phyloP scores from a whole-genome alignment of 2,329 filamentous ascomycete genomes.

The Pyrenophora seminiperda region DNA sequence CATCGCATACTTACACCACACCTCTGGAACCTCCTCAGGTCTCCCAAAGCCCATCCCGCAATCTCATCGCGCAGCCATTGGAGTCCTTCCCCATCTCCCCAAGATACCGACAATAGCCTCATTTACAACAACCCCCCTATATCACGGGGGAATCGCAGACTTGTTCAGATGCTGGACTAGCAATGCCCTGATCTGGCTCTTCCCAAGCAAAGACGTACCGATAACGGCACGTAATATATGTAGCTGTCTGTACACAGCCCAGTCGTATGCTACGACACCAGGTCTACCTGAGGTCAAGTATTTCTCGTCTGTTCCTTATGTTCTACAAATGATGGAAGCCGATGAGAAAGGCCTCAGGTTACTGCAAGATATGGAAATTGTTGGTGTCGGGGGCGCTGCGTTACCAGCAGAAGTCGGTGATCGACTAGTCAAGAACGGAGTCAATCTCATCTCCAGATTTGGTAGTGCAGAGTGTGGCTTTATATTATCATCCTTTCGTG shows the following conservation, averaged over 20 bases:
- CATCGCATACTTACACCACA: slow-evolving; percentile 65
- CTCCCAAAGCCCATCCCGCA: slow-evolving; percentile 68
- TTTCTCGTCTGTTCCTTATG: slow-evolving; percentile 75
- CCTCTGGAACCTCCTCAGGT: slow-evolving; percentile 68
- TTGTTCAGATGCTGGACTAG: slow-evolving; percentile 67
- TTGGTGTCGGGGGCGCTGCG: slow-evolving; percentile 68
- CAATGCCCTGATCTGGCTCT: slow-evolving; percentile 65
- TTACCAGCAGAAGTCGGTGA: slow-evolving; percentile 61
- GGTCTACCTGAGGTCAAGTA: slow-evolving; percentile 54
- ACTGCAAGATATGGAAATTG: slow-evolving; percentile 59
- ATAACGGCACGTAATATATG: slow-evolving; percentile 62
- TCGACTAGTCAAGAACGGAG: slow-evolving; percentile 54
- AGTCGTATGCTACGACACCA: slow-evolving; percentile 17
- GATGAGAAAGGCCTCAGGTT: slow-evolving; percentile 85
- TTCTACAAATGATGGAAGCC: slow-evolving; percentile 85
- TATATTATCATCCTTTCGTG: slow-evolving; percentile 64
- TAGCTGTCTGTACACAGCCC: slow-evolving; percentile 53
- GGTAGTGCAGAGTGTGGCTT: slow-evolving; percentile 72
- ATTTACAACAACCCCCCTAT: slow-evolving; percentile 69
- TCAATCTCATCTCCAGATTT: slow-evolving; percentile 66
- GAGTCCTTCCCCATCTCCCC: slow-evolving; percentile 58
- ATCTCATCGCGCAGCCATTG: slow-evolving; percentile 60
- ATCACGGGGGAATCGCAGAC: slow-evolving; percentile 69
- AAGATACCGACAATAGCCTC: slow-evolving; percentile 51
- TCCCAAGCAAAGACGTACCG: slow-evolving; percentile 61